Base-by-base conservation (phyloP, 192 early-diverging fungal genomes). In the Podila horticola region DNA sequence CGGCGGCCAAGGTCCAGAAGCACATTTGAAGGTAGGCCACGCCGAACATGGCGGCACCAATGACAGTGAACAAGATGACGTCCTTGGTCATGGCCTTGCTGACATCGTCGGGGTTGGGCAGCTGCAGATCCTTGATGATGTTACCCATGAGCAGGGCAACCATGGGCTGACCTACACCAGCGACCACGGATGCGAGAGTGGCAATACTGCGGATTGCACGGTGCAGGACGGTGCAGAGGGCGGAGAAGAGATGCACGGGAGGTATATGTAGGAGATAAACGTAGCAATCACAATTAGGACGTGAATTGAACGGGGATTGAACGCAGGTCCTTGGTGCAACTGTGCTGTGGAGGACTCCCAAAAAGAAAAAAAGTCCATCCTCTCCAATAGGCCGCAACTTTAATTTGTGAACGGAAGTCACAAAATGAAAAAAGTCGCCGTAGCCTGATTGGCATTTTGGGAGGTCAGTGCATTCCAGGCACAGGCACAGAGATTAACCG, bases 1-100 rank as follows among this genome's bases (percentile, higher is more conserved):
- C 91, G 48, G 88, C 89, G 22, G 91, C 82, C 3, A 86, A 73
- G 38, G 92, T 87, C 87, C 87, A 94, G 66, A 86, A 86, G 22
- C 88, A 85, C 86, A 91, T 91, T 71, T 89, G 86, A 61, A 84
- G 61, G 81, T 91, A 92, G 8, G 90, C 86, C 52, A 82, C 72
- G 22, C 89, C 55, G 41, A 93, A 84, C 31, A 89, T 83, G 62
- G 64, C 86, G 30, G 85, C 74, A 41, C 90, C 93, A 48, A 94
- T 82, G 69, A 66, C 13, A 26, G 71, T 59, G 52, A 85, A 74
- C 13, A 70, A 33, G 19, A 71, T 22, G 26, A 77, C 67, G 5
- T 76, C 30, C 11, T 33, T 13, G 24, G 62, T 51, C 30, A 77
- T 38, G 4, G 30, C 31, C 15, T 50, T 33, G 6, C 9, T 11